Conservation (phyloP, 108 stramenopile genomes). For the Conticribra guillardii region DNA sequence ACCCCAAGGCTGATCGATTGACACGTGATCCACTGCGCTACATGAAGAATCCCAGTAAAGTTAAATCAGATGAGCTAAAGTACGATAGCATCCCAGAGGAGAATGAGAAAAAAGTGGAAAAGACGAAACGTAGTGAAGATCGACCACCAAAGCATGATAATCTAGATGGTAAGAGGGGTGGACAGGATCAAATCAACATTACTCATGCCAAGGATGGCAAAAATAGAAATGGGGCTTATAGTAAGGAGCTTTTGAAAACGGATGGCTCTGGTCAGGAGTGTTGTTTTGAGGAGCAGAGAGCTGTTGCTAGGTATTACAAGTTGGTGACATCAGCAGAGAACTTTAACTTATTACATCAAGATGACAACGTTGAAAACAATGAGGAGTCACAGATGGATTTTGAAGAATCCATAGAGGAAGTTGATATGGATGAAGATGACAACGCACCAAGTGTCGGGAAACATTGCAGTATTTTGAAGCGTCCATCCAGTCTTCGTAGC, state of each 20-base stretch:
- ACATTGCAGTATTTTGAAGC: constrained; percentile 27
- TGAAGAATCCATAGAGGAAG: constrained; percentile 51
- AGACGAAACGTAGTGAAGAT: background rate
- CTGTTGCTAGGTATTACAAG: constrained; percentile 47
- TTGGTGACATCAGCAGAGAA: constrained; percentile 40
- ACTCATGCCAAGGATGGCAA: background rate
- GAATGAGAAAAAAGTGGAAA: constrained; percentile 8
- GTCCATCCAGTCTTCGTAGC: constrained; percentile 7
- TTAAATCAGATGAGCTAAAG: constrained; percentile 51
- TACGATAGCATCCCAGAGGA: constrained; percentile 31
- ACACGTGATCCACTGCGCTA: constrained; percentile 77
- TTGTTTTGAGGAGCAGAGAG: constrained; percentile 79
- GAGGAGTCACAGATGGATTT: constrained; percentile 61
- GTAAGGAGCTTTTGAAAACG: constrained; percentile 51
- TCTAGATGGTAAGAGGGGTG: background rate
- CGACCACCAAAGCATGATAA: background rate
- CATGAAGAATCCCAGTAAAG: constrained; percentile 64
- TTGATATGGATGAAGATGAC: constrained; percentile 29
- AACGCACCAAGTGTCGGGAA: constrained; percentile 5
- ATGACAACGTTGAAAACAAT: constrained; percentile 12
- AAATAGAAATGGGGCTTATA: constrained; percentile 42
- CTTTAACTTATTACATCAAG: constrained; percentile 60
- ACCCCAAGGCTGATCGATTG: constrained; percentile 60
- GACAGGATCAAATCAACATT: background rate
- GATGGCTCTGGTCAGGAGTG: constrained; percentile 61